Evolutionary conservation across 2,329 filamentous ascomycete genomes (phyloP).

Genomic region (Sporothrix pallida): DNA sequence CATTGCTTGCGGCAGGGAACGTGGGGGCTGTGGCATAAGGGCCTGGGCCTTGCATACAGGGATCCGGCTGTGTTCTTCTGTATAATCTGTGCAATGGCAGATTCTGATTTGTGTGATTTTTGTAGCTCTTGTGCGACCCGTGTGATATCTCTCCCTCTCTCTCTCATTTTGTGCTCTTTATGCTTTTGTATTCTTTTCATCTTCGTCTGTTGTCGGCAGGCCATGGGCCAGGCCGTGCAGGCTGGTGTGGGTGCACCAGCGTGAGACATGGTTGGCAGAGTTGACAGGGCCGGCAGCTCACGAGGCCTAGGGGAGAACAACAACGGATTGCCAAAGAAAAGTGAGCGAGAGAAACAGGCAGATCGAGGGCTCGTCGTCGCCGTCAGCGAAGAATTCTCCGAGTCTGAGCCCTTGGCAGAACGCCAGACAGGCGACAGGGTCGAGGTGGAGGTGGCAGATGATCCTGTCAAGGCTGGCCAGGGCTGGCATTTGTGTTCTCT

Average conservation of each 20-base stretch:
- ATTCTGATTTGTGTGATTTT: neutral
- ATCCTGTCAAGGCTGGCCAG: conserved; percentile 1
- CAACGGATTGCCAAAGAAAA: neutral
- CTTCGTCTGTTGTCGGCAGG: conserved; percentile 21
- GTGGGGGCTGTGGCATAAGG: neutral
- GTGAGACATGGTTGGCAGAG: neutral
- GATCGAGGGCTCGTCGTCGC: neutral
- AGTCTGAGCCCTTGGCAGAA: neutral
- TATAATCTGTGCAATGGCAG: conserved; percentile 1
- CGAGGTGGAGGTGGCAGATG: neutral
- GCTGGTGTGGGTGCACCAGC: conserved; percentile 15
- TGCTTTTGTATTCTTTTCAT: neutral
- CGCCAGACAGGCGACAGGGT: neutral
- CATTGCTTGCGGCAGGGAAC: neutral
- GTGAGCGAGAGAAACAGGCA: neutral
- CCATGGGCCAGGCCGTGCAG: neutral
- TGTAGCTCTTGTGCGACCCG: neutral
- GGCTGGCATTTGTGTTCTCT: too few species aligned
- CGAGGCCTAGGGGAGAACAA: neutral
- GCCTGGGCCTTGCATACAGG: neutral
- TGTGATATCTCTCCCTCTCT: neutral
- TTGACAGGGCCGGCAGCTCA: neutral
- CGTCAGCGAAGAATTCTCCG: conserved; percentile 9
- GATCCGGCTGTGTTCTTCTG: neutral
- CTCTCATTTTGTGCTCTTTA: neutral